phyloP scores from a whole-genome alignment of 225 moss, liverwort and hornwort genomes.

The Bryum argenteum region DNA sequence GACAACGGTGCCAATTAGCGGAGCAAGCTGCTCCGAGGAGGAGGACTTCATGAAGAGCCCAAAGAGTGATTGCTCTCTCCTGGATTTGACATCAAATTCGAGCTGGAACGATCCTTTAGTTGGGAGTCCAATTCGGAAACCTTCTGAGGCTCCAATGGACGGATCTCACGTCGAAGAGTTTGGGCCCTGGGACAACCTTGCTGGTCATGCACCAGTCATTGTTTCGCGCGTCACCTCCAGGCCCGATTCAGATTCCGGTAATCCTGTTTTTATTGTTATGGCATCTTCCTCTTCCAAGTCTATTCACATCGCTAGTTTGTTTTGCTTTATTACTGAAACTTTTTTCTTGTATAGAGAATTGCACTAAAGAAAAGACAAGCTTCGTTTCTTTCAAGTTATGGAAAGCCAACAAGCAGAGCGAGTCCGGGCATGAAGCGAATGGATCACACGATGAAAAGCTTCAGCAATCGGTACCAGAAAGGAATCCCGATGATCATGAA shows the following conservation, averaged over 20 bases:
- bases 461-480: conserved; percentile 6
- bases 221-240: conserved; percentile 35
- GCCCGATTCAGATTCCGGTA: conserved; percentile 36
- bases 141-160: conserved; percentile 22
- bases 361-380: conserved; percentile 46
- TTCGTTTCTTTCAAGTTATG: conserved; percentile 60
- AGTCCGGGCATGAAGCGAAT: conserved; percentile 23
- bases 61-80: conserved; percentile 46
- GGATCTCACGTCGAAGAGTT: conserved; percentile 36
- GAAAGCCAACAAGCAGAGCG: conserved; percentile 52
- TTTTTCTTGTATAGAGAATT: conserved; percentile 24
- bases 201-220: conserved; percentile 33
- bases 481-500: conserved; percentile 23
- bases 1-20: conserved; percentile 24
- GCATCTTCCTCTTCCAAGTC: neutral
- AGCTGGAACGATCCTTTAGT: conserved; percentile 49
- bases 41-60: conserved; percentile 45
- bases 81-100: conserved; percentile 48
- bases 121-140: conserved; percentile 37
- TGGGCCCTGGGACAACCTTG: conserved; percentile 49
- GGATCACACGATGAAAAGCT: conserved; percentile 21
- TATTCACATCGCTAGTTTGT: neutral
- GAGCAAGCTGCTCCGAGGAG: conserved; percentile 28
- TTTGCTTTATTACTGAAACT: too few relatives aligned
- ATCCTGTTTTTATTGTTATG: neutral